Evolutionary conservation across 2,329 filamentous ascomycete species (phyloP).

Genomic region (Pseudogymnoascus sp.): DNA sequence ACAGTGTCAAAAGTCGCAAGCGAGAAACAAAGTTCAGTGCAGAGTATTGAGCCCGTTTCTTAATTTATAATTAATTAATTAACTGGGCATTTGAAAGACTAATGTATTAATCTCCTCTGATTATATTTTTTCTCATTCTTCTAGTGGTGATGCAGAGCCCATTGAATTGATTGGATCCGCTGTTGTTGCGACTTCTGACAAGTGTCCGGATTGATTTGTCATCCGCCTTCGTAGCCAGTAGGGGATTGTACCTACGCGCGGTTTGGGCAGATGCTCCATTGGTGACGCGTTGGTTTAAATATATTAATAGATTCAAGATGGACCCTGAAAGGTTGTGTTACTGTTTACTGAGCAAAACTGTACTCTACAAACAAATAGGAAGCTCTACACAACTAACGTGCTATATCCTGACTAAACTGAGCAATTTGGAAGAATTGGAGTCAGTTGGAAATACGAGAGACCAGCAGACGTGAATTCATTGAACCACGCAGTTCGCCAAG

Average conservation of each 20-base stretch:
- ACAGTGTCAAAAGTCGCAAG: too few species aligned
- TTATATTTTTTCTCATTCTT: too few species aligned
- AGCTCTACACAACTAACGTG: background rate
- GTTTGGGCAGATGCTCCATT: background rate
- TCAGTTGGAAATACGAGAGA: background rate
- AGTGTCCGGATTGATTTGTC: too few species aligned
- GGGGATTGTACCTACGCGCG: background rate
- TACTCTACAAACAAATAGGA: background rate
- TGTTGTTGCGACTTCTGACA: too few species aligned
- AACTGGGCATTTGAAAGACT: too few species aligned
- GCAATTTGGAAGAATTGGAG: background rate
- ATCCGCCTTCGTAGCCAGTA: too few species aligned
- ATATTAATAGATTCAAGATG: background rate
- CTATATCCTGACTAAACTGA: background rate
- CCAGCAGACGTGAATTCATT: background rate
- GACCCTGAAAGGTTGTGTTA: background rate
- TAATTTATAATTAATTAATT: too few species aligned
- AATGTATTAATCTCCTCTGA: too few species aligned
- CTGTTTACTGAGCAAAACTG: background rate
- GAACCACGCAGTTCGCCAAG: background rate
- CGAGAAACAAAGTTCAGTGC: too few species aligned
- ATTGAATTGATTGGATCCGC: too few species aligned
- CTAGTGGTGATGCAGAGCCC: too few species aligned
- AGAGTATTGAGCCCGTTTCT: too few species aligned
- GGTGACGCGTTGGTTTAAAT: conserved; percentile 7